phyloP scores from a whole-genome alignment of 2,329 filamentous ascomycete genomes.

The Microdochium trichocladiopsis region DNA sequence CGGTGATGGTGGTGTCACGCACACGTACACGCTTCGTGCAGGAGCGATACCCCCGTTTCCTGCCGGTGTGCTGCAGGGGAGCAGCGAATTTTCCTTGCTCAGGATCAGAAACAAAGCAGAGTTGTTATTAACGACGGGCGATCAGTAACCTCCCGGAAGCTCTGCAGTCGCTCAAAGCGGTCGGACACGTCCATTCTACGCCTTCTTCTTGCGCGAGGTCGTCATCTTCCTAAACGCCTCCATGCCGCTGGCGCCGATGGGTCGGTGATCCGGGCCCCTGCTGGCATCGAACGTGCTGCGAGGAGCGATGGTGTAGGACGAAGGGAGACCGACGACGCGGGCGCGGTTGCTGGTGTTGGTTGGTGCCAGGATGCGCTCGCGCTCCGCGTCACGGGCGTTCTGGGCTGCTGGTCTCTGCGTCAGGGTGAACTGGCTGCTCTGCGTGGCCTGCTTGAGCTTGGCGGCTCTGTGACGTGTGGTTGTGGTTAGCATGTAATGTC shows the following conservation, averaged over 20 bases:
- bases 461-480: constrained; percentile 34
- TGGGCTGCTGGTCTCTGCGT: constrained; percentile 18
- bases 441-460: constrained; percentile 37
- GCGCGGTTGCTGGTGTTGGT: constrained; percentile 48
- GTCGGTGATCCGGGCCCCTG: constrained; percentile 44
- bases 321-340: constrained; percentile 44
- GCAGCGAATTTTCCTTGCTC: too few relatives aligned
- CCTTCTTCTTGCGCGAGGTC: constrained; percentile 51
- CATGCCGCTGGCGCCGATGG: constrained; percentile 55
- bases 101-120: too few relatives aligned
- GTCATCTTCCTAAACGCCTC: constrained; percentile 62
- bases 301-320: constrained; percentile 53
- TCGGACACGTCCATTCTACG: constrained; percentile 1
- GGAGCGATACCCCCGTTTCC: too few relatives aligned
- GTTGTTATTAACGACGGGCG: too few relatives aligned
- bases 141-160: too few relatives aligned
- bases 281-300: constrained; percentile 54
- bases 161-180: too few relatives aligned
- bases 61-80: too few relatives aligned
- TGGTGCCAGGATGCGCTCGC: constrained; percentile 52
- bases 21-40: too few relatives aligned
- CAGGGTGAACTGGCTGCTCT: constrained; percentile 23
- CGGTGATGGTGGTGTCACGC: too few relatives aligned
- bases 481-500: constrained; percentile 1
- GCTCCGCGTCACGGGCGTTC: constrained; percentile 37